Evolutionary conservation across 148 eudicot species (phyloP).

Genomic region (Rhododendron williamsianum): DNA sequence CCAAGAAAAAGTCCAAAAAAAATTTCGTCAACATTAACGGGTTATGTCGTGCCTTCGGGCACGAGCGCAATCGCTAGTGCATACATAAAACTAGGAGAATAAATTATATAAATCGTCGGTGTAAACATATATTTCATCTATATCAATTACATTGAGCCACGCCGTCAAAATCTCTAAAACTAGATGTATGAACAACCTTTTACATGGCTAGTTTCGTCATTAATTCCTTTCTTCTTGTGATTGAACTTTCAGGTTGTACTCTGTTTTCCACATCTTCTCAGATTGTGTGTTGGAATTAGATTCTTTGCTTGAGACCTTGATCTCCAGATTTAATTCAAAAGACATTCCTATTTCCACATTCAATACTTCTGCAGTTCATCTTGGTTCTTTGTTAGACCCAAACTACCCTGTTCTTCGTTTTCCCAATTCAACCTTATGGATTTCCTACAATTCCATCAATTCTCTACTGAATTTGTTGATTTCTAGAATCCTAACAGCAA

Average conservation of each 20-base stretch:
- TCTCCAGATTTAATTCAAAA: not conserved
- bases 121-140: too few relatives aligned
- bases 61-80: too few relatives aligned
- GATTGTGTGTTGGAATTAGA: not conserved
- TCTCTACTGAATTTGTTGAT: not conserved
- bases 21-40: too few relatives aligned
- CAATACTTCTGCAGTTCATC: not conserved
- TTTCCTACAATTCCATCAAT: not conserved
- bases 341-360: not conserved
- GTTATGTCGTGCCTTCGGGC: too few relatives aligned
- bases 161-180: not conserved
- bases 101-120: too few relatives aligned
- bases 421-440: not conserved
- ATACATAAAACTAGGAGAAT: too few relatives aligned
- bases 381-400: not conserved
- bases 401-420: not conserved
- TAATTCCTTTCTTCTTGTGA: not conserved
- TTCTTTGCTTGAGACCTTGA: not conserved
- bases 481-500: constrained; percentile 3
- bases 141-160: too few relatives aligned
- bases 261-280: not conserved
- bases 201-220: not conserved
- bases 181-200: not conserved
- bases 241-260: not conserved
- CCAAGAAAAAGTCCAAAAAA: too few relatives aligned